Base-by-base conservation (phyloP, 2,329 filamentous ascomycete genomes). In the Dothistroma septosporum region DNA sequence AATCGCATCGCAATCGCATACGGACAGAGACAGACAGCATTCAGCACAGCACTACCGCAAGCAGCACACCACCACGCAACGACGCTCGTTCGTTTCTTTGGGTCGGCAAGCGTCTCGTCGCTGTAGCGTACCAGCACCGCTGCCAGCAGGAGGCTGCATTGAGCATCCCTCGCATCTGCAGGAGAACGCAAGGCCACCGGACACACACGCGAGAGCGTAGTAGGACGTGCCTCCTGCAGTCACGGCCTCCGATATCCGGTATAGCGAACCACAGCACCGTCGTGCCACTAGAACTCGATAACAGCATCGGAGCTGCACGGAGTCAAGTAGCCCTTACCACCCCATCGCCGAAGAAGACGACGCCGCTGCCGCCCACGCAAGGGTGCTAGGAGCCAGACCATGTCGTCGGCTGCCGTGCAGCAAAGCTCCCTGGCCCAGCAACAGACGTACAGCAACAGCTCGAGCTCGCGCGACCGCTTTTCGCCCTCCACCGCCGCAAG, bases 401-500 rank as follows among this genome's bases (percentile, higher is more conserved):
- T 63, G 63, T 65, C 64, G 61, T 65, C 62, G 37, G 62, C 64
- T 57, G 64, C 62, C 57, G 64, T 65, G 47, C 57, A 57, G 55
- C 63, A 61, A 53, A 57, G 57, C 48, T 48, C 47, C 16, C 59
- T 63, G 58, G 55, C 61, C 58, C 47, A 60, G 35, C 58, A 46
- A 46, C 47, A 63, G 55, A 55, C 55, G 24, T 57, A 59, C 60
- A 56, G 50, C 55, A 49, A 55, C 47, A 50, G 47, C 19, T n/a
- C 46, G 53, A 57, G 32, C 47, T 47, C 41, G 41, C 50, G 31
- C 57, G 49, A 53, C 19, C 53, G 47, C 55, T 58, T 49, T 56
- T 49, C 56, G 50, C 31, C 28, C 28, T 11, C 31, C 50, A 31
- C 50, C 31, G 31, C 24, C 48, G 44, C 44, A 4, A 24, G n/a